Conservation (phyloP, 2,329 filamentous ascomycete species). For the Colletotrichum sp. region DNA sequence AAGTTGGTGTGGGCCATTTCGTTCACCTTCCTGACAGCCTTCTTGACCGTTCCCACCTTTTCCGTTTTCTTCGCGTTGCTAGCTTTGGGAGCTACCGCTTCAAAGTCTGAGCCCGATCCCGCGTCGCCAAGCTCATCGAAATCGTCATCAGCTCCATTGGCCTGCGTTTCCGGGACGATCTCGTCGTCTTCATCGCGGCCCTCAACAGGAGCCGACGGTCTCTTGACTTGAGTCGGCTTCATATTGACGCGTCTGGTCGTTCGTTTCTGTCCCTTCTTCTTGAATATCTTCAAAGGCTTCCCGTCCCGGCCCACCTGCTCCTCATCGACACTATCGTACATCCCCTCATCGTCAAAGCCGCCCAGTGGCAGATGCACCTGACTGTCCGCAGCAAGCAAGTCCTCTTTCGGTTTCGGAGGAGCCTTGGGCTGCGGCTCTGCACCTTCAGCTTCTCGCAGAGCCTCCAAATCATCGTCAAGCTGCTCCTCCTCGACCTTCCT, state of each 20-base stretch:
- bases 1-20: constrained; percentile 71
- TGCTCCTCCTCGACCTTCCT: constrained; percentile 72
- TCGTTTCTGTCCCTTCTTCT: constrained; percentile 85
- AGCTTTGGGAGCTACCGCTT: constrained; percentile 27
- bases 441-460: constrained; percentile 72
- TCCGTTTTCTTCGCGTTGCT: constrained; percentile 28
- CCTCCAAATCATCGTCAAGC: constrained; percentile 74
- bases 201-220: constrained; percentile 41
- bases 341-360: constrained; percentile 67
- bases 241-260: constrained; percentile 75
- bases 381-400: constrained; percentile 49
- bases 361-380: constrained; percentile 53
- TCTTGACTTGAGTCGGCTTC: constrained; percentile 55
- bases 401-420: constrained; percentile 31
- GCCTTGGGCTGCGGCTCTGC: constrained; percentile 35
- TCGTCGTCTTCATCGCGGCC: constrained; percentile 35
- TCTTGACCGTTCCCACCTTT: constrained; percentile 53
- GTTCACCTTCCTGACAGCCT: constrained; percentile 64
- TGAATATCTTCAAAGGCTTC: constrained; percentile 68
- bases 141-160: constrained; percentile 30
- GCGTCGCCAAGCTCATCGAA: constrained; percentile 36
- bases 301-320: constrained; percentile 59
- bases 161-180: constrained; percentile 44
- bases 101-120: constrained; percentile 36
- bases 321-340: constrained; percentile 61